These are phyloP conservation scores for Capsella bursapastoris DNA, from an alignment of 345 rosid species.

Conservation along the genomic window DNA sequence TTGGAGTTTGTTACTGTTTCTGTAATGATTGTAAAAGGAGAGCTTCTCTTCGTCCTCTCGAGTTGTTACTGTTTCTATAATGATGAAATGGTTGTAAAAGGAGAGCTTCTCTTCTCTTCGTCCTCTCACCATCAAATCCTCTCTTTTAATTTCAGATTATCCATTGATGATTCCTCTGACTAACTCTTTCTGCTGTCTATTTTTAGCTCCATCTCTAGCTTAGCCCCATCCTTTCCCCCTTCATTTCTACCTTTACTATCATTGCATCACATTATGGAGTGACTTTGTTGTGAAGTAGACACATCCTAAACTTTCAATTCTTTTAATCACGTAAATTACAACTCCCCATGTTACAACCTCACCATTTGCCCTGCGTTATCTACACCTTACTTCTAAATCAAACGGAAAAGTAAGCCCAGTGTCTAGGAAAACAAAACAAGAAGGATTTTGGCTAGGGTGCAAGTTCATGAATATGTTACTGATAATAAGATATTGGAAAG, in stretches of 20 bases:
- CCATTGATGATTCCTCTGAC: constrained; percentile 45
- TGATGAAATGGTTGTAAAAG: constrained; percentile 23
- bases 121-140: constrained; percentile 36
- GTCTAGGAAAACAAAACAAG: not conserved
- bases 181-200: constrained; percentile 36
- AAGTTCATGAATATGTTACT: constrained; percentile 26
- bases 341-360: constrained; percentile 4
- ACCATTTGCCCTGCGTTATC: constrained; percentile 8
- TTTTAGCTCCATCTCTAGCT: constrained; percentile 36
- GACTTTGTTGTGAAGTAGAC: constrained; percentile 39
- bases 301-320: constrained; percentile 10
- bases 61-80: constrained; percentile 13
- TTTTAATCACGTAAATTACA: constrained; percentile 24
- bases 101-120: constrained; percentile 7
- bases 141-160: constrained; percentile 36
- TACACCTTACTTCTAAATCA: constrained; percentile 23
- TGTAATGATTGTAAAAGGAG: constrained; percentile 27
- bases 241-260: constrained; percentile 37
- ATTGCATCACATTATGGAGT: constrained; percentile 34
- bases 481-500: constrained; percentile 38
- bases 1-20: not conserved
- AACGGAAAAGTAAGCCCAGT: not conserved
- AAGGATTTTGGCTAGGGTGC: constrained; percentile 6
- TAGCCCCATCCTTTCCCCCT: constrained; percentile 25
- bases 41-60: constrained; percentile 32